Evolutionary conservation across 441 rosid genomes (phyloP).

Genomic region (Gossypium laxum): DNA sequence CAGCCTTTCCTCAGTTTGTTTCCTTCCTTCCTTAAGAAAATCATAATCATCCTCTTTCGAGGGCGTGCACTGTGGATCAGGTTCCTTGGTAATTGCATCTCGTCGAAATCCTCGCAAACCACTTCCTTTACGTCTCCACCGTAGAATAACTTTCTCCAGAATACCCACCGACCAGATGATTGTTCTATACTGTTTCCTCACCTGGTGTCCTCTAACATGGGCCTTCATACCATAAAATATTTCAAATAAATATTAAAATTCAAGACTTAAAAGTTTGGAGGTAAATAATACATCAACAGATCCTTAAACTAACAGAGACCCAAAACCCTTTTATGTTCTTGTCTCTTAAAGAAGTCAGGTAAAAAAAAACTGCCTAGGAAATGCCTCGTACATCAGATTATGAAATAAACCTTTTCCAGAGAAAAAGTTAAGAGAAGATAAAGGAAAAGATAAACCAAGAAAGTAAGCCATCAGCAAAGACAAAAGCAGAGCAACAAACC

Average conservation of each 20-base stretch:
- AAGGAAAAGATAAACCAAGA: background rate
- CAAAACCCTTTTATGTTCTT: background rate
- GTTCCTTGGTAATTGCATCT: constrained; percentile 35
- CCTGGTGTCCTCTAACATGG: constrained; percentile 91
- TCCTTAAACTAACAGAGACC: background rate
- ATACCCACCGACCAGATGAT: constrained; percentile 85
- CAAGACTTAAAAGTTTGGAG: constrained; percentile 1
- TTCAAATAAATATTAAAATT: background rate
- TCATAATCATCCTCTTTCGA: constrained; percentile 62
- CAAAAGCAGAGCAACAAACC: constrained; percentile 31
- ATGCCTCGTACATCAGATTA: background rate
- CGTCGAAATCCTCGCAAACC: constrained; percentile 75
- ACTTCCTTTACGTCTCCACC: constrained; percentile 92
- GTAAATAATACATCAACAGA: background rate
- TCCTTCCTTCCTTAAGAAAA: constrained; percentile 74
- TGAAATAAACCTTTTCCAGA: background rate
- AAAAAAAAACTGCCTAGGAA: background rate
- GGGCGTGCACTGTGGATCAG: constrained; percentile 24
- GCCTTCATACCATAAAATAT: constrained; percentile 39
- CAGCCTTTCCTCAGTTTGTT: constrained; percentile 75
- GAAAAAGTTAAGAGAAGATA: background rate
- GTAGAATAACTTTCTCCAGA: constrained; percentile 78
- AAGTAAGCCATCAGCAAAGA: background rate
- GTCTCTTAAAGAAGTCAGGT: background rate
- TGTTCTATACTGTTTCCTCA: constrained; percentile 61